phyloP scores from a whole-genome alignment of 1,139 yeast species.

The Wickerhamiella infanticola region DNA sequence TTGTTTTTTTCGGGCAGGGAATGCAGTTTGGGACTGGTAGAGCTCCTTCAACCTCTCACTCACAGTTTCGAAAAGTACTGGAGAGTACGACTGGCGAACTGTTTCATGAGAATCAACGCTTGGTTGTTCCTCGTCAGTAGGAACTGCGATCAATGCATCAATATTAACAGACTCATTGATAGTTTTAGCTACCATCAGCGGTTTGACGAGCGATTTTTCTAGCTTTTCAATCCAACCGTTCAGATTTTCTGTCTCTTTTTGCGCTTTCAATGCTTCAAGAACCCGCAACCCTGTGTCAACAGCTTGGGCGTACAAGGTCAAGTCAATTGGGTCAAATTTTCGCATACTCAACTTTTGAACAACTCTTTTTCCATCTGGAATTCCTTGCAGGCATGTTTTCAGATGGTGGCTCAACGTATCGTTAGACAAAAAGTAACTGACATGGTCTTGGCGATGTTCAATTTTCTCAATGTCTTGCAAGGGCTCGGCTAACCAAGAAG shows the following conservation, averaged over 20 bases:
- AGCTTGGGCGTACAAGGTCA: conserved; percentile 31
- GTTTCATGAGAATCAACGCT: neutral
- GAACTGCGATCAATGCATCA: conserved; percentile 4
- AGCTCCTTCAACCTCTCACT: conserved; percentile 16
- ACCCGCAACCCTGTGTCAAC: conserved; percentile 20
- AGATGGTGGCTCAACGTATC: conserved; percentile 23
- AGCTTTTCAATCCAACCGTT: conserved; percentile 3
- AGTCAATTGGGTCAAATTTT: conserved; percentile 28
- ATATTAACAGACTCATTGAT: conserved; percentile 12
- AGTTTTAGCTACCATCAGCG: conserved; percentile 9
- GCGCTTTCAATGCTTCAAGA: conserved; percentile 11
- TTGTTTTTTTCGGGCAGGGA: conserved; percentile 11
- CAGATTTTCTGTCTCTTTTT: neutral
- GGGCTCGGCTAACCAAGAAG: conserved; percentile 78
- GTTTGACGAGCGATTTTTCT: neutral
- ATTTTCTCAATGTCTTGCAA: conserved; percentile 44
- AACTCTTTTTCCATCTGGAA: conserved; percentile 27
- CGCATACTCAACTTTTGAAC: conserved; percentile 31
- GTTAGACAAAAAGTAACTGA: conserved; percentile 35
- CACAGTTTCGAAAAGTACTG: conserved; percentile 15
- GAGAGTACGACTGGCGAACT: conserved; percentile 4
- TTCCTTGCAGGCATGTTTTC: neutral
- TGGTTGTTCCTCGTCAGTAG: neutral
- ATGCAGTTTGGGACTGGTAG: conserved; percentile 14
- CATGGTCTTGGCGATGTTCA: conserved; percentile 44